Percentiles rank a stretch among this genome's conserved stretches.
phyloP scores from a whole-genome alignment of 768 basidiomycete genomes.

The Termitomyces sp. region DNA sequence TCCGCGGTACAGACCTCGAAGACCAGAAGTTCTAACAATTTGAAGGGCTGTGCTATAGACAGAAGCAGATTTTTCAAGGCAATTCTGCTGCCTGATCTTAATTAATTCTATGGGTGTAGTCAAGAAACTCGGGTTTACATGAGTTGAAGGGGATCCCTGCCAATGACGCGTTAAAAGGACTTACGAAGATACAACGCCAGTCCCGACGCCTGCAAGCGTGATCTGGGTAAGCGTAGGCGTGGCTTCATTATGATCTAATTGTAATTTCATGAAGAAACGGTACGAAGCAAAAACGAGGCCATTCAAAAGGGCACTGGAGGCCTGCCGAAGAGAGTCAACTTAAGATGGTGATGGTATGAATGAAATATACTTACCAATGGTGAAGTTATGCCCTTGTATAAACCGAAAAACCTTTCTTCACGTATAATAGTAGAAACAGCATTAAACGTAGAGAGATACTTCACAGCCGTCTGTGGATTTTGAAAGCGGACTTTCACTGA shows the following conservation, averaged over 20 bases:
- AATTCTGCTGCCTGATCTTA: conserved; percentile 79
- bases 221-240: conserved; percentile 70
- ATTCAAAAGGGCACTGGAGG: conserved; percentile 71
- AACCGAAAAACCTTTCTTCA: conserved; percentile 62
- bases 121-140: conserved; percentile 42
- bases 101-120: conserved; percentile 84
- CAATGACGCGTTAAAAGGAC: conserved; percentile 22
- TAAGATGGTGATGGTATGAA: not conserved
- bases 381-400: conserved; percentile 76
- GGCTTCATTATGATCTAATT: conserved; percentile 39
- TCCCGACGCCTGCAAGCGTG: conserved; percentile 71
- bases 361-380: conserved; percentile 55
- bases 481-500: conserved; percentile 82
- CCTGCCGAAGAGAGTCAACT: conserved; percentile 29
- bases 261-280: conserved; percentile 67
- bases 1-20: conserved; percentile 74
- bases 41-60: conserved; percentile 47
- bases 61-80: conserved; percentile 41
- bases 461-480: conserved; percentile 48
- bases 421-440: conserved; percentile 62
- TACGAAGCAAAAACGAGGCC: conserved; percentile 86
- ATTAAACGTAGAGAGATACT: conserved; percentile 60
- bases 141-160: not conserved
- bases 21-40: conserved; percentile 51
- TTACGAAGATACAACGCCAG: conserved; percentile 76